phyloP scores from a whole-genome alignment of 371 early-diverging fungal genomes.

The Fennellomyces sp. region DNA sequence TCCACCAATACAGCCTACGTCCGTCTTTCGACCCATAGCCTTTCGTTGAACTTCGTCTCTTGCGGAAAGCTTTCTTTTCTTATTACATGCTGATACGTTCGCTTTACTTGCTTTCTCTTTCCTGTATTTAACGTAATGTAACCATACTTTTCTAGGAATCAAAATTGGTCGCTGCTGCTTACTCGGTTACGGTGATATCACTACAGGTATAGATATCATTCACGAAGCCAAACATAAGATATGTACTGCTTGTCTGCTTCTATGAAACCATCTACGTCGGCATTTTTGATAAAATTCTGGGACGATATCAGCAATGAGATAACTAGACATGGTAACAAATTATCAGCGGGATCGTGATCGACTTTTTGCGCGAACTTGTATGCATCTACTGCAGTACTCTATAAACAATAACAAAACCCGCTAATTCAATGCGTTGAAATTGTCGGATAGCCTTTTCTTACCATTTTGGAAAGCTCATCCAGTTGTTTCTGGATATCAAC shows the following conservation, averaged over 20 bases:
- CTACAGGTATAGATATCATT: background rate
- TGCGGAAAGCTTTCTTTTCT: constrained; percentile 9
- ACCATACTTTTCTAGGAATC: background rate
- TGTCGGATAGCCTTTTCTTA: background rate
- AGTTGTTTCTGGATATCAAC: background rate
- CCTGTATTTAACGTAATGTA: background rate
- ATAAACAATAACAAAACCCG: background rate
- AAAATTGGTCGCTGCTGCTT: background rate
- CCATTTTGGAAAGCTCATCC: background rate
- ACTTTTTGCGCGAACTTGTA: background rate
- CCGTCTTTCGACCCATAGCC: constrained; percentile 11
- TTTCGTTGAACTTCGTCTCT: background rate
- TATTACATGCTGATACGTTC: constrained; percentile 1
- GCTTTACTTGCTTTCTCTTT: constrained; percentile 11
- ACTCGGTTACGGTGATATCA: background rate
- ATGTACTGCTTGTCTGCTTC: constrained; percentile 2
- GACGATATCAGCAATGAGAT: background rate
- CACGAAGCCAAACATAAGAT: background rate
- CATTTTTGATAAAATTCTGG: background rate
- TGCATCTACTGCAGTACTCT: background rate
- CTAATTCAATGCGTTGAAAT: background rate
- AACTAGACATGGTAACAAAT: background rate
- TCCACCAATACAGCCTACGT: constrained; percentile 9
- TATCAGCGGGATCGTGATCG: background rate
- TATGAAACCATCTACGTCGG: background rate